These are phyloP conservation scores for Vairimorpha necatrix DNA, from an alignment of 371 early-diverging fungal genomes.

Conservation along the genomic window DNA sequence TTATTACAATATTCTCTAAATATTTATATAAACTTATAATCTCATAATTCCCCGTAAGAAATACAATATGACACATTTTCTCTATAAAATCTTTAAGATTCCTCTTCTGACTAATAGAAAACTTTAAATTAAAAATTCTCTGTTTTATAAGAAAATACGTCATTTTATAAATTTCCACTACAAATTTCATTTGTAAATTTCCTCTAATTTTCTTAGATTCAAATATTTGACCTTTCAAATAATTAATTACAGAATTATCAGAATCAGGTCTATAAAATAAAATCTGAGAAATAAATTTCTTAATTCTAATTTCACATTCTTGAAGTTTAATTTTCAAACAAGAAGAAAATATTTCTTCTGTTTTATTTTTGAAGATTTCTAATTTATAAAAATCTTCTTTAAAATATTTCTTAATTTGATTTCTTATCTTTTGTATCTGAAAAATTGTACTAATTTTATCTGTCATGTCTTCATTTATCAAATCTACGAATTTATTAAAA, in stretches of 20 bases:
- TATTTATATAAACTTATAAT: slow-evolving; percentile 7
- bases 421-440: slow-evolving; percentile 11
- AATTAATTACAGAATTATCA: slow-evolving; percentile 14
- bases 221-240: slow-evolving; percentile 16
- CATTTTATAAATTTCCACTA: slow-evolving; percentile 10
- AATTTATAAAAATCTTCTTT: slow-evolving; percentile 23
- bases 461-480: slow-evolving; percentile 9
- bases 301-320: slow-evolving; percentile 16
- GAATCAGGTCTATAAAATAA: slow-evolving; percentile 6
- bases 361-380: slow-evolving; percentile 9
- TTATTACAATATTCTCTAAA: slow-evolving; percentile 22
- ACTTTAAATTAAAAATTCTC: slow-evolving; percentile 25
- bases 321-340: slow-evolving; percentile 37
- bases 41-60: background rate
- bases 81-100: slow-evolving; percentile 33
- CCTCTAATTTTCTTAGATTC: slow-evolving; percentile 34
- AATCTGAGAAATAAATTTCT: slow-evolving; percentile 23
- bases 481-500: slow-evolving; percentile 32
- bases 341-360: slow-evolving; percentile 6
- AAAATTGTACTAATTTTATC: slow-evolving; percentile 25
- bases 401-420: slow-evolving; percentile 37
- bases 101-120: background rate
- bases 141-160: slow-evolving; percentile 11
- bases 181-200: slow-evolving; percentile 14
- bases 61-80: slow-evolving; percentile 28